Evolutionary conservation across 192 early-diverging fungal species (phyloP).

Genomic region (Radiomyces spectabilis): DNA sequence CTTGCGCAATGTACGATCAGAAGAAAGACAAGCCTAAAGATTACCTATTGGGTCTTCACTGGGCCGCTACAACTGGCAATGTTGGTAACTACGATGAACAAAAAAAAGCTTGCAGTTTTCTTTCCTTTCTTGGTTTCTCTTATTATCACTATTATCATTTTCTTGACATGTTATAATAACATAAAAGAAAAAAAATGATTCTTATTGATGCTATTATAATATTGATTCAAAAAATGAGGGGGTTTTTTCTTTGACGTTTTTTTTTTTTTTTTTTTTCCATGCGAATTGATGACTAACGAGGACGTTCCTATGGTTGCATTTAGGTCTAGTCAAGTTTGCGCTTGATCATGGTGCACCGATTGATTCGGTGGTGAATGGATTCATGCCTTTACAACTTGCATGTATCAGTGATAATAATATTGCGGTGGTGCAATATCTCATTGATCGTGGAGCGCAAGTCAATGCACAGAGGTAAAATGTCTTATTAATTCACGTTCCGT

Average conservation of each 20-base stretch:
- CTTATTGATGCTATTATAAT: not conserved
- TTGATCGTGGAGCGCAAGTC: constrained; percentile 63
- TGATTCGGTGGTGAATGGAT: constrained; percentile 59
- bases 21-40: constrained; percentile 13
- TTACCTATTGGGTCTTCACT: constrained; percentile 33
- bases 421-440: constrained; percentile 56
- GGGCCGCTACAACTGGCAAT: constrained; percentile 45
- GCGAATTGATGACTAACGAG: too few relatives aligned
- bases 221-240: not conserved
- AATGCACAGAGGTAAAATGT: constrained; percentile 45
- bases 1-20: not conserved
- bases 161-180: too few relatives aligned
- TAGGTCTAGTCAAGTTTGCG: constrained; percentile 59
- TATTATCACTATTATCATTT: too few relatives aligned
- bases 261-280: not conserved
- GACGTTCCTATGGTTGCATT: not conserved
- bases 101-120: too few relatives aligned
- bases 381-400: constrained; percentile 64
- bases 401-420: constrained; percentile 54
- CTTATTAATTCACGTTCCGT: not conserved
- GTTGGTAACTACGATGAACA: constrained; percentile 28
- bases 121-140: too few relatives aligned
- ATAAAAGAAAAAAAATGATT: not conserved
- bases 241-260: not conserved
- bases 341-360: constrained; percentile 62